Evolutionary conservation across 1,284 basidiomycete genomes (phyloP).

Genomic region (Heterobasidion parviporum): DNA sequence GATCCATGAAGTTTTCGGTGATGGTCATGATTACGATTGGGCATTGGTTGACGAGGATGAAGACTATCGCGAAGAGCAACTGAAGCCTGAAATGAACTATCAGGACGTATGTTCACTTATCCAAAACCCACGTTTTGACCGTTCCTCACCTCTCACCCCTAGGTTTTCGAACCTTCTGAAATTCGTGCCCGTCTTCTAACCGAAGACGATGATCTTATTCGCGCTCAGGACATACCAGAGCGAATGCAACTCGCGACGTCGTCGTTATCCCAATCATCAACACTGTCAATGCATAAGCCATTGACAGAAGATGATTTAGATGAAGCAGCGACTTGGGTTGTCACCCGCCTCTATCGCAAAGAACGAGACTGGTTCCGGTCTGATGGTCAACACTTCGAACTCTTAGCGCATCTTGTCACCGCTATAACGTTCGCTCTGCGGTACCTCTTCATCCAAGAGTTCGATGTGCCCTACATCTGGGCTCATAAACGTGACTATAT

Average conservation of each 20-base stretch:
- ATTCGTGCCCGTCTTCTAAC: slow-evolving; percentile 89
- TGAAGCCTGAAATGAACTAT: slow-evolving; percentile 75
- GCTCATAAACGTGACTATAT: slow-evolving; percentile 90
- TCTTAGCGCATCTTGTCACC: slow-evolving; percentile 65
- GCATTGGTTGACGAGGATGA: slow-evolving; percentile 76
- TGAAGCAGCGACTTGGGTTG: slow-evolving; percentile 86
- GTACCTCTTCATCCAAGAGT: slow-evolving; percentile 81
- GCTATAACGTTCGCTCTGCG: slow-evolving; percentile 79
- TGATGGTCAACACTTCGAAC: slow-evolving; percentile 47
- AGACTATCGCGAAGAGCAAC: slow-evolving; percentile 50
- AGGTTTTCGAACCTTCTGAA: slow-evolving; percentile 98
- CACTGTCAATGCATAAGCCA: slow-evolving; percentile 59
- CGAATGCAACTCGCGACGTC: slow-evolving; percentile 94
- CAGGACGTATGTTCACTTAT: slow-evolving; percentile 66
- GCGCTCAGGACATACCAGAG: slow-evolving; percentile 88
- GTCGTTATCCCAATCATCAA: slow-evolving; percentile 63
- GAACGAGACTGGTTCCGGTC: slow-evolving; percentile 67
- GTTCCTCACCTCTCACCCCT: slow-evolving; percentile 2
- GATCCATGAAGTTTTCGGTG: slow-evolving; percentile 94
- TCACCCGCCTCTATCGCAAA: slow-evolving; percentile 75
- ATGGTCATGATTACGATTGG: slow-evolving; percentile 96
- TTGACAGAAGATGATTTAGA: slow-evolving; percentile 67
- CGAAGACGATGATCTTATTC: slow-evolving; percentile 91
- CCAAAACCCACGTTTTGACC: too few relatives aligned
- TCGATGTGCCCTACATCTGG: slow-evolving; percentile 95